Percentiles rank a stretch among this genome's conserved stretches.
phyloP scores from a whole-genome alignment of 495 filamentous ascomycete species.

The Oidiodendron maius region DNA sequence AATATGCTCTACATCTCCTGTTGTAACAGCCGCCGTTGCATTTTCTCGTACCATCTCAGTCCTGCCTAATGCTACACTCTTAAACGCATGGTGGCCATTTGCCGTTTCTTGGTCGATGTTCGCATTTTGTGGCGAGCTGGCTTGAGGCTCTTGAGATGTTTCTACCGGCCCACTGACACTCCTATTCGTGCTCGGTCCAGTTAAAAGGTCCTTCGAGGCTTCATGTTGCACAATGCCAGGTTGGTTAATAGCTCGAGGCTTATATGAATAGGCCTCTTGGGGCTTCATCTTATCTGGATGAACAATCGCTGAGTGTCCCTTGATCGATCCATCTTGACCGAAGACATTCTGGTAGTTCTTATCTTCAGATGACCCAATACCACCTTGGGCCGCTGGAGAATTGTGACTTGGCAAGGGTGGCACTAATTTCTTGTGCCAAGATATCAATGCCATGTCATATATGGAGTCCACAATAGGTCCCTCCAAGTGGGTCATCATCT shows the following conservation, averaged over 20 bases:
- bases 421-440: conserved; percentile 59
- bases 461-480: conserved; percentile 70
- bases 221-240: conserved; percentile 11
- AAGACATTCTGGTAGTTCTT: conserved; percentile 22
- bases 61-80: conserved; percentile 1
- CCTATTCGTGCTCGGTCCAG: conserved; percentile 23
- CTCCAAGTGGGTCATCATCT: conserved; percentile 76
- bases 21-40: conserved; percentile 9
- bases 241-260: conserved; percentile 11
- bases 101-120: not conserved
- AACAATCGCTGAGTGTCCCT: conserved; percentile 21
- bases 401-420: conserved; percentile 53
- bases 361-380: conserved; percentile 15
- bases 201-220: conserved; percentile 12
- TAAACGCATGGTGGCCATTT: not conserved
- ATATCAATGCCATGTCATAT: conserved; percentile 66
- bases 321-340: conserved; percentile 21
- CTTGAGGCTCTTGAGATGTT: not conserved
- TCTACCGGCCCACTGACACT: conserved; percentile 18
- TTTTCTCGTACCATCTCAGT: conserved; percentile 12
- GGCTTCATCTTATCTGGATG: conserved; percentile 21
- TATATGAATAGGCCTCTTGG: conserved; percentile 17
- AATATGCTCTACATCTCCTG: conserved; percentile 15
- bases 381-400: conserved; percentile 39
- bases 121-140: not conserved